These are phyloP conservation scores for Beauveria brongniartii DNA, from an alignment of 2,329 filamentous ascomycete species.

Conservation along the genomic window DNA sequence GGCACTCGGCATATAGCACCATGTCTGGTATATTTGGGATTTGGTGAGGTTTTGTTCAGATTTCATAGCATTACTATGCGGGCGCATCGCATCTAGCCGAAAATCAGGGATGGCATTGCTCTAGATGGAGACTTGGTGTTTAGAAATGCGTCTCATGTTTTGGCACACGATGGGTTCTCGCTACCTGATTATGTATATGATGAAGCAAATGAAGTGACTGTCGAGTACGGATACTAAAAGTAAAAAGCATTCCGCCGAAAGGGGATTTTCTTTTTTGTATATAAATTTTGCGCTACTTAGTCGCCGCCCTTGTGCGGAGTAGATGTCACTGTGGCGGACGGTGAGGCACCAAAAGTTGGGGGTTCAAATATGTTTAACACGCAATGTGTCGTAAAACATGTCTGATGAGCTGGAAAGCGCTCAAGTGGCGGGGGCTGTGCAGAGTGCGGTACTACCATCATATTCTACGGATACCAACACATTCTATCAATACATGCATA, in stretches of 20 bases:
- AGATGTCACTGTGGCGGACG: neutral
- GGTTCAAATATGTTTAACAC: neutral
- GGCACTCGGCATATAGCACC: neutral
- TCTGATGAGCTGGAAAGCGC: conserved; percentile 4
- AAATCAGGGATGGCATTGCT: too few relatives aligned
- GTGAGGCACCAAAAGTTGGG: neutral
- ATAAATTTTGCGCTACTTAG: neutral
- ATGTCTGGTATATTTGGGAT: neutral
- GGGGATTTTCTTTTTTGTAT: neutral
- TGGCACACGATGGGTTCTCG: neutral
- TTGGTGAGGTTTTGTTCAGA: neutral
- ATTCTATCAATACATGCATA: too few relatives aligned
- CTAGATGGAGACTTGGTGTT: neutral
- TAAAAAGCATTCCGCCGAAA: neutral
- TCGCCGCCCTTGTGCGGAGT: neutral
- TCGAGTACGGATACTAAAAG: neutral
- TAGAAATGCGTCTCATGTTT: neutral
- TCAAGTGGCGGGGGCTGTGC: neutral
- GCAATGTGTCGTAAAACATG: neutral
- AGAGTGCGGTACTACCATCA: neutral
- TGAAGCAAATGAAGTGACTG: neutral
- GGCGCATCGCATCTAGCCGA: neutral
- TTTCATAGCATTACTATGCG: neutral
- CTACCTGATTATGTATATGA: neutral
- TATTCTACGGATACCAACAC: too few relatives aligned